Base-by-base conservation (phyloP, 2,329 filamentous ascomycete species). In the Seiridium unicorne region DNA sequence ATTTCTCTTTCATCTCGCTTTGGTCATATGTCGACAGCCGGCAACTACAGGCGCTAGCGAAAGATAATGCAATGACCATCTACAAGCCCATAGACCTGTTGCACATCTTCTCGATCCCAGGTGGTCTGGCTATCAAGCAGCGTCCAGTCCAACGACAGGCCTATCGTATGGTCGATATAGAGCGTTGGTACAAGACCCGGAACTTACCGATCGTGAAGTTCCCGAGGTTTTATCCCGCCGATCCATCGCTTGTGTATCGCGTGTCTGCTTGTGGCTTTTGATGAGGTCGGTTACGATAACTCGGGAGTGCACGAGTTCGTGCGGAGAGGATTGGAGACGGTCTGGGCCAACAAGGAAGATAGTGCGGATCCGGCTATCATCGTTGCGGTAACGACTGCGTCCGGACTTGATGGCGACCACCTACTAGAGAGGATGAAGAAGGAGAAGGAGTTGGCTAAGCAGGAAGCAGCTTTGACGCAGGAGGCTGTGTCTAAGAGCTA, bases 1-100 rank as follows among this genome's bases (percentile, higher is more conserved):
- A 70, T 55, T 72, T 72, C 60, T 71, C 69, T 40, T 71, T 71
- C 62, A 68, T 72, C 44, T 72, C 70, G 1, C 64, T 71, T 18
- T 71, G 69, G 69, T 71, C 70, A 32, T 69, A 69, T 57, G 64
- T 72, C 54, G 70, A 69, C 51, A 72, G 70, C 48, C 65, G 63
- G 2, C 68, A 64, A 13, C 62, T 72, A 11, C 64, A 65, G 18
- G 51, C 55, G 13, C 61, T 71, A 3, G 67, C 64, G 11, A 48
- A 60, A 8, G 46, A 68, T 53, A 67, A 70, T 60, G 68, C 66
- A 34, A 46, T 63, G 48, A 64, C 69, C 63, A 56, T 73, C 61
- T 71, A 65, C 64, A 71, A 72, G 56, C 70, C 70, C 32, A 61
- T 72, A 8, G 65, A 73, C 57, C 59, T 72, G 3, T 53, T 72